These are phyloP conservation scores for Talaromyces borbonicus DNA, from an alignment of 495 filamentous ascomycete species.

Conservation along the genomic window DNA sequence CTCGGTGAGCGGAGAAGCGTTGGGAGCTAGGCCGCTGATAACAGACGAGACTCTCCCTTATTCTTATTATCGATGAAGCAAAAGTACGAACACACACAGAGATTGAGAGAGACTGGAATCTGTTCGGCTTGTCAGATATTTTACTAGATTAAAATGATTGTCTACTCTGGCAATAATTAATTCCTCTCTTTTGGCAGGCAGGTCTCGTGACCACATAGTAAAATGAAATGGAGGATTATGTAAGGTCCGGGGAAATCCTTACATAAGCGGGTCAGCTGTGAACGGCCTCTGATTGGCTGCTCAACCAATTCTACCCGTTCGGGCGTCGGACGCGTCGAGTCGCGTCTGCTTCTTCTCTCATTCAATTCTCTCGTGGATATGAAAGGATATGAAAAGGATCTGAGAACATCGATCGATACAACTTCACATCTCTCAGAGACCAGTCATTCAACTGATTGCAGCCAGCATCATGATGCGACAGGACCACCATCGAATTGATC, in stretches of 20 bases:
- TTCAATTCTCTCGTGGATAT: neutral
- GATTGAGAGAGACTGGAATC: no score
- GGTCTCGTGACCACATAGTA: neutral
- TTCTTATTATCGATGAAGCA: no score
- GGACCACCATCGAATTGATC: slow-evolving; percentile 63
- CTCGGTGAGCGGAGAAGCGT: slow-evolving; percentile 1
- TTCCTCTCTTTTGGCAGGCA: no score
- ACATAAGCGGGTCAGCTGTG: neutral
- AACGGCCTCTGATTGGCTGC: slow-evolving; percentile 4
- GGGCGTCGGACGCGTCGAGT: slow-evolving; percentile 1
- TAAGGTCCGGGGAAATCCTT: no score
- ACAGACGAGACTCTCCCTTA: no score
- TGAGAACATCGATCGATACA: no score
- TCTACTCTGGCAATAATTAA: no score
- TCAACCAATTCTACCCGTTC: slow-evolving; percentile 6
- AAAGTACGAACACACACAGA: no score
- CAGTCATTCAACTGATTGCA: neutral
- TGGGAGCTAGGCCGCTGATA: neutral
- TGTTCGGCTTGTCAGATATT: no score
- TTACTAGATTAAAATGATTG: no score
- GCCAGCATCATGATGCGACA: slow-evolving; percentile 56
- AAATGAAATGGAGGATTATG: no score
- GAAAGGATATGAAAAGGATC: no score
- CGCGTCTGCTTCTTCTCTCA: neutral
- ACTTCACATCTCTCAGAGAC: neutral